phyloP scores from a whole-genome alignment of 2,329 filamentous ascomycete species.

The Ceratocystis destructans region DNA sequence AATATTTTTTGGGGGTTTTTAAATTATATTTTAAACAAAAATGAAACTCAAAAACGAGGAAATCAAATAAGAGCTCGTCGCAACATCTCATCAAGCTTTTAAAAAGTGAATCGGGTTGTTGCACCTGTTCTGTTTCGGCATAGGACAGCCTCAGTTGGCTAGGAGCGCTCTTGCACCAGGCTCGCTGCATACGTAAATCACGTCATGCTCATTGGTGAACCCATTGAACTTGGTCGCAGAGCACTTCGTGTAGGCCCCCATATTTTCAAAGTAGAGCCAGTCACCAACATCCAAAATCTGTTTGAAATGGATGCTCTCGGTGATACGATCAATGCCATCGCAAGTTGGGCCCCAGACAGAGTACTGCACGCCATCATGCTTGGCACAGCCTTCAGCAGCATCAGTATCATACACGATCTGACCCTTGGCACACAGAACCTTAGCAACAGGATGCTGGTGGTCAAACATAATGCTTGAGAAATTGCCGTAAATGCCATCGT shows the following conservation, averaged over 20 bases:
- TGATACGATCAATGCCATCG: constrained; percentile 92
- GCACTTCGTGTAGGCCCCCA: constrained; percentile 98
- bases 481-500: constrained; percentile 95
- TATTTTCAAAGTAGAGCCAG: constrained; percentile 97
- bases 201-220: constrained; percentile 82
- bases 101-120: neutral
- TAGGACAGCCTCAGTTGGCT: constrained; percentile 3
- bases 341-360: constrained; percentile 98
- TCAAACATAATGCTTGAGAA: constrained; percentile 99
- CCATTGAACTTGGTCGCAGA: constrained; percentile 97
- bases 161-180: constrained; percentile 60
- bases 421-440: constrained; percentile 54
- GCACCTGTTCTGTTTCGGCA: neutral
- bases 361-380: constrained; percentile 51
- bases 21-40: constrained; percentile 6
- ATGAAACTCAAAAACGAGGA: constrained; percentile 3
- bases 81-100: constrained; percentile 2
- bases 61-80: constrained; percentile 4
- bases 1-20: constrained; percentile 14
- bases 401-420: constrained; percentile 45
- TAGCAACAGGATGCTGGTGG: constrained; percentile 80
- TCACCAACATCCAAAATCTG: constrained; percentile 79
- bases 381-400: constrained; percentile 33
- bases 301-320: constrained; percentile 62
- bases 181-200: constrained; percentile 92